phyloP scores from a whole-genome alignment of 202 grass and related monocot genomes.

The Brachypodium distachyon region DNA sequence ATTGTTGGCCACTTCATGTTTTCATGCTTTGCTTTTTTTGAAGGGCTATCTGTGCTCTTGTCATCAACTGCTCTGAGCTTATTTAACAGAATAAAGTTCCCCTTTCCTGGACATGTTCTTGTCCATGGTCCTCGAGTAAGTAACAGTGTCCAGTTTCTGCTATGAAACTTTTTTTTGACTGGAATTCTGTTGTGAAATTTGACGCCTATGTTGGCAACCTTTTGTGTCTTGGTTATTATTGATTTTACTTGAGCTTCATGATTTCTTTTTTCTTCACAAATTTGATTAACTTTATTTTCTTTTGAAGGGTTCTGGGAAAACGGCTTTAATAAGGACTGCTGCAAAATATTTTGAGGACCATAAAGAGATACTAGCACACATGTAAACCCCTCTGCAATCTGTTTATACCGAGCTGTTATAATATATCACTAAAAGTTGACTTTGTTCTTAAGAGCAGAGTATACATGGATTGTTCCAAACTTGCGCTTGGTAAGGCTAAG shows the following conservation, averaged over 20 bases:
- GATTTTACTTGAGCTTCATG: not conserved
- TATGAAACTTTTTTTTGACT: constrained; percentile 21
- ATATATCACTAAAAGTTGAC: constrained; percentile 2
- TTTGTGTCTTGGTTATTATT: not conserved
- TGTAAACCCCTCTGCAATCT: constrained; percentile 36
- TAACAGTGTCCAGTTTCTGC: constrained; percentile 26
- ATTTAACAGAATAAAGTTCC: constrained; percentile 46
- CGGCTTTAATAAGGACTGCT: constrained; percentile 72
- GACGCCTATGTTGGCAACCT: not conserved
- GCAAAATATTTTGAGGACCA: constrained; percentile 73
- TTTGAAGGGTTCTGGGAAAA: constrained; percentile 90
- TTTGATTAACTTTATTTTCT: constrained; percentile 19
- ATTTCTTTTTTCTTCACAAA: not conserved
- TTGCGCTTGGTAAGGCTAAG: constrained; percentile 68
- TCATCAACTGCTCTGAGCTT: constrained; percentile 54
- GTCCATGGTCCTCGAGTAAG: constrained; percentile 88
- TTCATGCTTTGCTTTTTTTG: constrained; percentile 21
- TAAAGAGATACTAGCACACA: constrained; percentile 72
- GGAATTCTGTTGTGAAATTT: constrained; percentile 14
- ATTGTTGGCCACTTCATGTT: not conserved
- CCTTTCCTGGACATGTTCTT: constrained; percentile 79
- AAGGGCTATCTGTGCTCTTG: constrained; percentile 74
- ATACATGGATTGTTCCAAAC: constrained; percentile 75
- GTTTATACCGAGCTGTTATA: constrained; percentile 7
- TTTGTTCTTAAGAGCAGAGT: constrained; percentile 52